Evolutionary conservation across 2,329 filamentous ascomycete species (phyloP).

Genomic region (Daldinia sp.): DNA sequence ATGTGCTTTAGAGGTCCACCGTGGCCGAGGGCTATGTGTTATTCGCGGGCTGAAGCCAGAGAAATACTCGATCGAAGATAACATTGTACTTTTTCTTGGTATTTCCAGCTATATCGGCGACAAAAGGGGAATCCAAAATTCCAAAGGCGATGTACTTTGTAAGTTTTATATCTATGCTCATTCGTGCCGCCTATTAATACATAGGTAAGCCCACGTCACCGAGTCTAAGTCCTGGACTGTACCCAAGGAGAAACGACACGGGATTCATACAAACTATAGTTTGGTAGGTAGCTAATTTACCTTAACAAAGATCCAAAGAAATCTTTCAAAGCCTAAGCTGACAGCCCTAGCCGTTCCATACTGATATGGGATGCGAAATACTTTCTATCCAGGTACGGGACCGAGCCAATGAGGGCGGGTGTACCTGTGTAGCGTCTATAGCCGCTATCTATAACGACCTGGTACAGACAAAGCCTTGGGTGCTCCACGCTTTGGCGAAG

Average conservation of each 20-base stretch:
- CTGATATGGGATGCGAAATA: conserved; percentile 65
- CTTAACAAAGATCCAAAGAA: neutral
- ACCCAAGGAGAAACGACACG: conserved; percentile 59
- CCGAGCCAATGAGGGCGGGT: conserved; percentile 58
- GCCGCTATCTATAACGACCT: conserved; percentile 60
- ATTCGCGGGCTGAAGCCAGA: conserved; percentile 65
- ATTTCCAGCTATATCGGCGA: conserved; percentile 68
- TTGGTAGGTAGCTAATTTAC: conserved; percentile 54
- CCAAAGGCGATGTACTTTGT: conserved; percentile 63
- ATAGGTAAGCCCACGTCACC: conserved; percentile 59
- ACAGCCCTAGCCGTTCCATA: conserved; percentile 60
- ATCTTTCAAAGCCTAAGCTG: conserved; percentile 15
- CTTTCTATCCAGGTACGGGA: conserved; percentile 62
- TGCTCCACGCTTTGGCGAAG: conserved; percentile 54
- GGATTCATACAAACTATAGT: conserved; percentile 62
- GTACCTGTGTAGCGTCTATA: conserved; percentile 60
- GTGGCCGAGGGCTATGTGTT: conserved; percentile 64
- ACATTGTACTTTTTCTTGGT: conserved; percentile 67
- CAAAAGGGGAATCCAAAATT: conserved; percentile 63
- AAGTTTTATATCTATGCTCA: conserved; percentile 41
- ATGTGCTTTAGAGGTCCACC: conserved; percentile 55
- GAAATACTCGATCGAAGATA: conserved; percentile 65
- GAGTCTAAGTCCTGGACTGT: conserved; percentile 60
- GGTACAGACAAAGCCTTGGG: conserved; percentile 53
- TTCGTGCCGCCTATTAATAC: conserved; percentile 34